Evolutionary conservation across 805 yeast genomes (phyloP).

Genomic region (Candida ponderosae): DNA sequence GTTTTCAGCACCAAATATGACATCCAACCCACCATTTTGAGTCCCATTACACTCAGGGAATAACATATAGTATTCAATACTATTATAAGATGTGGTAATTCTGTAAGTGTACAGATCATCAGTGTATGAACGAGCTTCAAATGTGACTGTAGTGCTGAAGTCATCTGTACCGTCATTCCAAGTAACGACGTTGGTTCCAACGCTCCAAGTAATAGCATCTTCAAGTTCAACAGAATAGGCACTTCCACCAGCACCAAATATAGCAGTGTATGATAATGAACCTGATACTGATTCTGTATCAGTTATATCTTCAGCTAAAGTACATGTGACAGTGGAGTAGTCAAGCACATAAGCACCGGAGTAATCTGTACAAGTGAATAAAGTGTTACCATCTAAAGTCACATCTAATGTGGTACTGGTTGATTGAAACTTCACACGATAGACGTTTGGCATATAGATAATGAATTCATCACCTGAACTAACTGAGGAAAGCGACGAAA

Average conservation of each 20-base stretch:
- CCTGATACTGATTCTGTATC: constrained; percentile 19
- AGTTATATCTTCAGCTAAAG: constrained; percentile 14
- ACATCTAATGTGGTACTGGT: constrained; percentile 12
- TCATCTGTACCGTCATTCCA: constrained; percentile 12
- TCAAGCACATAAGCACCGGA: constrained; percentile 26
- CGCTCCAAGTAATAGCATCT: constrained; percentile 20
- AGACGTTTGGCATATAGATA: constrained; percentile 22
- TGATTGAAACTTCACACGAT: constrained; percentile 25
- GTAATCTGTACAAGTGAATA: constrained; percentile 23
- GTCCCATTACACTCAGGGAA: constrained; percentile 24
- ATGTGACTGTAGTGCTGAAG: constrained; percentile 19
- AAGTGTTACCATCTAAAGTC: constrained; percentile 17
- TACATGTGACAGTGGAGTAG: constrained; percentile 23
- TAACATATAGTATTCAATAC: constrained; percentile 24
- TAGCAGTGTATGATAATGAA: constrained; percentile 19
- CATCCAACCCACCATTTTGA: constrained; percentile 18
- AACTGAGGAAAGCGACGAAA: constrained; percentile 12
- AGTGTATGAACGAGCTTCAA: constrained; percentile 14
- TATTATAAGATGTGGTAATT: constrained; percentile 24
- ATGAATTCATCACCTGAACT: constrained; percentile 20
- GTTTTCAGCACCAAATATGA: constrained; percentile 12
- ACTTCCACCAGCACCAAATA: constrained; percentile 28
- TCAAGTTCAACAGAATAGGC: constrained; percentile 20
- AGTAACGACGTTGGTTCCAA: constrained; percentile 21
- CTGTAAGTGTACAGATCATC: constrained; percentile 16